Conservation (phyloP, 805 yeast genomes). For the Yarrowia divulgata region DNA sequence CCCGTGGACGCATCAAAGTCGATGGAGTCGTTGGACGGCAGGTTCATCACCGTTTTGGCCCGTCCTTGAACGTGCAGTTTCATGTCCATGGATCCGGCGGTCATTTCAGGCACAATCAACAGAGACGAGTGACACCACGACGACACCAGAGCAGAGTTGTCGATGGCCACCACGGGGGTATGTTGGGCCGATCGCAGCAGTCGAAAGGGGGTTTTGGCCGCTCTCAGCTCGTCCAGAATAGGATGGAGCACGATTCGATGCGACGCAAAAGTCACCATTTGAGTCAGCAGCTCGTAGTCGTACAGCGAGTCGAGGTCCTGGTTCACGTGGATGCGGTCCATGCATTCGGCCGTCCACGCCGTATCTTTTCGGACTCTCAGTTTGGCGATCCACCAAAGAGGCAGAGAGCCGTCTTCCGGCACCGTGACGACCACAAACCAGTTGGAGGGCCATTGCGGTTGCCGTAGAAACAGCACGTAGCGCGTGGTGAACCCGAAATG, state of each 20-base stretch:
- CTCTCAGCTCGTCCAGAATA: constrained; percentile 47
- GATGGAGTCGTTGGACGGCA: constrained; percentile 25
- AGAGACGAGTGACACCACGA: constrained; percentile 30
- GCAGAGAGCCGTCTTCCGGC: constrained; percentile 44
- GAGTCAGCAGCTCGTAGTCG: constrained; percentile 47
- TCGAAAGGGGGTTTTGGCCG: constrained; percentile 17
- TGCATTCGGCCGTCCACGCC: constrained; percentile 45
- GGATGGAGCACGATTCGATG: constrained; percentile 48
- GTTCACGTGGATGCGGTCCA: constrained; percentile 44
- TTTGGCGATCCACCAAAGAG: constrained; percentile 52
- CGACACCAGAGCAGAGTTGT: constrained; percentile 23
- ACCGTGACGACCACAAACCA: constrained; percentile 54
- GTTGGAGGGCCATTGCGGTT: constrained; percentile 52
- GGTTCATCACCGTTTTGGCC: constrained; percentile 31
- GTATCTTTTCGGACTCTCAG: constrained; percentile 44
- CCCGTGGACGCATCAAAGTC: constrained; percentile 24
- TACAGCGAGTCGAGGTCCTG: constrained; percentile 42
- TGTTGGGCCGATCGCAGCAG: constrained; percentile 17
- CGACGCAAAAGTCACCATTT: constrained; percentile 45
- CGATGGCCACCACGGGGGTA: constrained; percentile 18
- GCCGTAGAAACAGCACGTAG: constrained; percentile 47
- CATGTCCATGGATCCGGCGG: constrained; percentile 12
- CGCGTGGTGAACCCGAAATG: constrained; percentile 45
- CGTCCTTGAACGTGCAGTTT: constrained; percentile 25
- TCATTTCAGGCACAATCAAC: constrained; percentile 20